Evolutionary conservation across 2,329 filamentous ascomycete species (phyloP), one percentile per base, ranked within the genome.

Genomic region (Epichloe hybrida): DNA sequence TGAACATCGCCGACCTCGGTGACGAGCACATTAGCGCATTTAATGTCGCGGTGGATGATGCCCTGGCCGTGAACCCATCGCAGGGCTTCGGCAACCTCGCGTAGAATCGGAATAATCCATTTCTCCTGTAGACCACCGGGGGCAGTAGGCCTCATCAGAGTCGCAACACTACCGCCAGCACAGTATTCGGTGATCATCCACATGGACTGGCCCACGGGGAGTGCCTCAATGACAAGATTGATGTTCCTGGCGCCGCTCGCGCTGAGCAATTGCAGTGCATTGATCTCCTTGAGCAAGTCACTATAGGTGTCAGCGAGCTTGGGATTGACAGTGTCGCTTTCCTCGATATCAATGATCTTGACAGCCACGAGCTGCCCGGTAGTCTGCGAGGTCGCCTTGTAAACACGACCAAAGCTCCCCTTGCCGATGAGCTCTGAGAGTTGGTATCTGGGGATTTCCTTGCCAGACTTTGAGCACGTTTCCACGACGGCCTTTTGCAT

Each of bases 171-270:
- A 46, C 88, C 88, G 54, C 88, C 88, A 5, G 84, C 86, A 59
- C 87, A 90, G 65, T 90, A 89, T 67, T 93, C 86, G 53, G 85
- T 90, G 51, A 93, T 80, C 71, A 93, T 87, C 88, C 88, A 94
- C 70, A 94, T 83, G 53, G 87, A 80, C 58, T 85, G 82, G 41
- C 85, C 84, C 38, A 91, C 80, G 8, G 85, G 81, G 20, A 90
- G 74, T 4, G 86, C 86, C 57, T 90, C 86, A 58, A 90, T 82
- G 48, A 91, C 84, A 58, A 83, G 77, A 63, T 91, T 93, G 68
- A 94, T 82, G 61, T 91, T 91, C 57, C 79, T 77, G 17, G 86
- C 86, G 46, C 81, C 83, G 56, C 77, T 84, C 57, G 87, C 83
- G 60, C 83, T 82, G 48, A 94, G 73, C 52, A 86, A 72, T 59